Conservation (phyloP, 2,329 filamentous ascomycete species). For the Thelonectria blattea region DNA sequence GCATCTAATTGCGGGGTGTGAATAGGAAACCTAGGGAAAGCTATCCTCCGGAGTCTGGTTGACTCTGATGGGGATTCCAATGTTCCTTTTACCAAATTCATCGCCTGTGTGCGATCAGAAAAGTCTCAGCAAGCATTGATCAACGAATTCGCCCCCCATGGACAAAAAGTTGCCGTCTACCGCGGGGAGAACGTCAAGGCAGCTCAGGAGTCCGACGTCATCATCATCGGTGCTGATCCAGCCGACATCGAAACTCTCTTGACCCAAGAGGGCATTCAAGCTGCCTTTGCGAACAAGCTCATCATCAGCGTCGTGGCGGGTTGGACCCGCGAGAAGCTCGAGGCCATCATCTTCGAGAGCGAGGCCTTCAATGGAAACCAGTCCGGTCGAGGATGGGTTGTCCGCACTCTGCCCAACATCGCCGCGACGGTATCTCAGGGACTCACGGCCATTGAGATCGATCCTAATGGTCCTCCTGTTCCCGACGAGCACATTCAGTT, state of each 20-base stretch:
- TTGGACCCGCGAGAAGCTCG: constrained; percentile 50
- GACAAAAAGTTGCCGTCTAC: constrained; percentile 32
- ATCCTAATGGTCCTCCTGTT: constrained; percentile 22
- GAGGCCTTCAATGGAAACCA: constrained; percentile 24
- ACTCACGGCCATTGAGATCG: constrained; percentile 42
- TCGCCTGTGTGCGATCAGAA: constrained; percentile 41
- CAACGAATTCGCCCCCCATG: constrained; percentile 28
- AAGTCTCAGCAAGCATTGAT: constrained; percentile 31
- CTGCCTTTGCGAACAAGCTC: constrained; percentile 52
- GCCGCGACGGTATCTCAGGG: constrained; percentile 42
- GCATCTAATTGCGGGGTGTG: neutral
- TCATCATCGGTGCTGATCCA: constrained; percentile 56
- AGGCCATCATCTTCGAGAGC: constrained; percentile 43
- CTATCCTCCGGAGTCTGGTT: constrained; percentile 36
- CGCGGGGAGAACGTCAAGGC: constrained; percentile 45
- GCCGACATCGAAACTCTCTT: constrained; percentile 49
- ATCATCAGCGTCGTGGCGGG: constrained; percentile 59
- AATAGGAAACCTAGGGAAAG: constrained; percentile 42
- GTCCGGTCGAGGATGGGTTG: constrained; percentile 30
- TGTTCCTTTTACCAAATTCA: constrained; percentile 35
- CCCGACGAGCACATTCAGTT: constrained; percentile 33
- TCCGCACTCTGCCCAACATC: constrained; percentile 46
- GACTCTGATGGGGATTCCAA: constrained; percentile 10
- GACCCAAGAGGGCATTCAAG: constrained; percentile 42
- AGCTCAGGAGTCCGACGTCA: constrained; percentile 44